Percentiles rank a stretch among this genome's conserved stretches.
Evolutionary conservation across 116 monocot genomes (phyloP).

Genomic region (Posidonia oceanica): DNA sequence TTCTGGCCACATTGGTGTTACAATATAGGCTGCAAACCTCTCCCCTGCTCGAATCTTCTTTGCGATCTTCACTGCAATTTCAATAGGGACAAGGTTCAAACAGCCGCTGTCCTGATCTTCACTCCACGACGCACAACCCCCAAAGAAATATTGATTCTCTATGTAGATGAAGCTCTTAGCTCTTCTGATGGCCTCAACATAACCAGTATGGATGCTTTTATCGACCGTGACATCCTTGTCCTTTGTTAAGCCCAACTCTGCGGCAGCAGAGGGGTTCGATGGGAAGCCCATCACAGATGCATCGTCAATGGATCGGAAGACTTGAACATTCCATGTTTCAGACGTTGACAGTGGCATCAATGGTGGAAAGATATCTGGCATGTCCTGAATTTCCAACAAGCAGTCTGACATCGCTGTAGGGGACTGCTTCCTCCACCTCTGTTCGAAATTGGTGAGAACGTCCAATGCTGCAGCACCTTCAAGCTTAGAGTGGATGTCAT

Average conservation of each 20-base stretch:
- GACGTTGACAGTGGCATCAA: neutral
- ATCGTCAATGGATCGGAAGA: constrained; percentile 45
- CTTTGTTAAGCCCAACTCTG: too few species aligned
- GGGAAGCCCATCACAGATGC: constrained; percentile 41
- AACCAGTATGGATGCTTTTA: too few species aligned
- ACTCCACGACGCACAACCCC: too few species aligned
- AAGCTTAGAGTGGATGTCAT: too few species aligned
- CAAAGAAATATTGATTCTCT: constrained; percentile 17
- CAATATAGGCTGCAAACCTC: constrained; percentile 30
- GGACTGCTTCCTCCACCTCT: constrained; percentile 32
- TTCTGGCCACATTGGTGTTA: constrained; percentile 53
- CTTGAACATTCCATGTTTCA: constrained; percentile 25
- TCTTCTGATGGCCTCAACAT: too few species aligned
- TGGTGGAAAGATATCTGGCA: neutral
- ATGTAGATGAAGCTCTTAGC: constrained; percentile 18
- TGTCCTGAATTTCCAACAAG: constrained; percentile 12
- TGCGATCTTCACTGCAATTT: constrained; percentile 38
- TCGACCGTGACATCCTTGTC: too few species aligned
- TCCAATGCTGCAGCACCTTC: constrained; percentile 23
- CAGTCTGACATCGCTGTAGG: constrained; percentile 2
- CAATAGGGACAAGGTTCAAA: constrained; percentile 26
- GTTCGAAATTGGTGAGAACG: constrained; percentile 37
- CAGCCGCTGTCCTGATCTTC: constrained; percentile 25
- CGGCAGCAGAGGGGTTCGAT: constrained; percentile 7
- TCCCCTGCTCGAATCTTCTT: constrained; percentile 30